A percentile compares a stretch with the other conserved stretches of the same genome.
phyloP scores from a whole-genome alignment of 257 asterid genomes.

The Verbascum thapsus region DNA sequence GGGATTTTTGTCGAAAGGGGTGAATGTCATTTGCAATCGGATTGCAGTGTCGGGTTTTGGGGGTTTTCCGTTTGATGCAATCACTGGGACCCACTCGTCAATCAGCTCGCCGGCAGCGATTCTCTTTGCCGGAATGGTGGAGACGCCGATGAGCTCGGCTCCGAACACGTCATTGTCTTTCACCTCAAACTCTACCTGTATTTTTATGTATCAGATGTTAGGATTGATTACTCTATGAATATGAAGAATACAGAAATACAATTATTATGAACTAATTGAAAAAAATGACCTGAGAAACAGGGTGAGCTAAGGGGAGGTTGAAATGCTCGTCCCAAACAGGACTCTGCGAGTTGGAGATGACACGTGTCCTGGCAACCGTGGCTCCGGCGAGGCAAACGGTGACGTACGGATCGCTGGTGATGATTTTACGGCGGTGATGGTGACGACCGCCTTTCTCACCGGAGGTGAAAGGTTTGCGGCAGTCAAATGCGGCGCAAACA shows the following conservation, averaged over 20 bases:
- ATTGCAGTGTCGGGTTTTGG: slow-evolving; percentile 70
- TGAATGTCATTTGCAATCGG: slow-evolving; percentile 60
- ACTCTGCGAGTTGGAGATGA: slow-evolving; percentile 72
- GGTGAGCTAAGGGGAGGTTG: slow-evolving; percentile 81
- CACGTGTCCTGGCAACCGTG: slow-evolving; percentile 80
- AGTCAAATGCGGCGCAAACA: slow-evolving; percentile 59
- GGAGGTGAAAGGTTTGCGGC: slow-evolving; percentile 50
- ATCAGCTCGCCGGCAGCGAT: slow-evolving; percentile 63
- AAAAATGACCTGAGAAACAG: slow-evolving; percentile 62
- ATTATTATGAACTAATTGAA: no score
- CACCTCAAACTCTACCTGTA: slow-evolving; percentile 74
- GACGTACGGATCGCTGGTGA: slow-evolving; percentile 94
- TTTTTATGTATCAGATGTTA: slow-evolving; percentile 3
- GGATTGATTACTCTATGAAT: slow-evolving; percentile 2
- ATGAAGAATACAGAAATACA: no score
- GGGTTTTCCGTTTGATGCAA: slow-evolving; percentile 66
- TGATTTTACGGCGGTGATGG: slow-evolving; percentile 54
- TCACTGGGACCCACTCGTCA: slow-evolving; percentile 82
- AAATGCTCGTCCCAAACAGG: slow-evolving; percentile 90
- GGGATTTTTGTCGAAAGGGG: slow-evolving; percentile 52
- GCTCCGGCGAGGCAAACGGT: slow-evolving; percentile 82
- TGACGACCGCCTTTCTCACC: slow-evolving; percentile 19
- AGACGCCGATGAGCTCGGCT: slow-evolving; percentile 77
- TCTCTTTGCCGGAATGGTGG: slow-evolving; percentile 55
- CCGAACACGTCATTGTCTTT: slow-evolving; percentile 93